Evolutionary conservation across 306 rosid species (phyloP).

Genomic region (Datisca glomerata): DNA sequence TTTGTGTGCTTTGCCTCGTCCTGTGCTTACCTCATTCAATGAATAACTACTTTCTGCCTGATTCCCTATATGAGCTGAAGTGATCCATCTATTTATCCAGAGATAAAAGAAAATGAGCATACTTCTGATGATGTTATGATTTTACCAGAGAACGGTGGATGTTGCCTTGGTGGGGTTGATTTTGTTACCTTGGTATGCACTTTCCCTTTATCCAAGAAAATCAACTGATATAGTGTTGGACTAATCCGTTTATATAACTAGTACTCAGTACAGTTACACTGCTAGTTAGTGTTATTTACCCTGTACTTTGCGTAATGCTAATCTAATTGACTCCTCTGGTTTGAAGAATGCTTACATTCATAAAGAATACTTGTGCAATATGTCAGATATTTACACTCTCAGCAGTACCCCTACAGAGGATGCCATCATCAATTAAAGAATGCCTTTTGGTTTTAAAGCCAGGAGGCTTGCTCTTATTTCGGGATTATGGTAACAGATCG

Average conservation of each 20-base stretch:
- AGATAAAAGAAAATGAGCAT: slow-evolving; percentile 19
- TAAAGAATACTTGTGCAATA: slow-evolving; percentile 14
- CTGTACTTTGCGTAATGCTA: no score
- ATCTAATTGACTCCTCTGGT: no score
- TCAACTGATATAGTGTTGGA: not conserved
- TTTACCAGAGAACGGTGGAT: slow-evolving; percentile 22
- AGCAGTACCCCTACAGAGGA: slow-evolving; percentile 59
- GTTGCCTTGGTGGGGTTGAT: slow-evolving; percentile 76
- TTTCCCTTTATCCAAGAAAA: no score
- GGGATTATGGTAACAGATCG: slow-evolving; percentile 73
- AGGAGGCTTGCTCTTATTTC: slow-evolving; percentile 77
- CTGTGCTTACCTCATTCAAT: slow-evolving; percentile 3
- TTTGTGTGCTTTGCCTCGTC: slow-evolving; percentile 17
- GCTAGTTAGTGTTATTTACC: no score
- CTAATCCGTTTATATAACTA: not conserved
- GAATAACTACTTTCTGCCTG: slow-evolving; percentile 2
- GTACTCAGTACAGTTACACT: not conserved
- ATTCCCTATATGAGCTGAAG: slow-evolving; percentile 5
- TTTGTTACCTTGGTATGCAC: slow-evolving; percentile 67
- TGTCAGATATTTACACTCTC: slow-evolving; percentile 84
- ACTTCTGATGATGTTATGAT: slow-evolving; percentile 6
- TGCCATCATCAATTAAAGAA: slow-evolving; percentile 57
- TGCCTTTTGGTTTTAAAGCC: slow-evolving; percentile 69
- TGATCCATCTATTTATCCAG: slow-evolving; percentile 22
- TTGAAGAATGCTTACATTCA: no score